Percentiles rank a stretch among this genome's conserved stretches.
These are phyloP conservation scores for Solanum chaucha DNA, from an alignment of 257 asterid genomes.

Conservation along the genomic window DNA sequence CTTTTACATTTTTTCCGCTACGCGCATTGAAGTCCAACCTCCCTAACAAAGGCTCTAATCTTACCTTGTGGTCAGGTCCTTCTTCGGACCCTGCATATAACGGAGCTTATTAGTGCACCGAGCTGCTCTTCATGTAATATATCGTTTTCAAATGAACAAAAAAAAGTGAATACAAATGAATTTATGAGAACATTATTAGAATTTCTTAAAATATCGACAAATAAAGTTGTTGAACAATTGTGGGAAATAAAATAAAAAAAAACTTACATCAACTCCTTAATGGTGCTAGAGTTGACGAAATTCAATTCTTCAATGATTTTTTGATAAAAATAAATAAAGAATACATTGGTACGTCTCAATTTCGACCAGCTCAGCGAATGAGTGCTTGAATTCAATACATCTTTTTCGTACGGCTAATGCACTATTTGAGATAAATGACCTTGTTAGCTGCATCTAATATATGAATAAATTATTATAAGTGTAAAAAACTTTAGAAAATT, in stretches of 20 bases:
- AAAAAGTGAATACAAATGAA: neutral
- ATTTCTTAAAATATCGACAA: no score
- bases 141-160: neutral
- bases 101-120: neutral
- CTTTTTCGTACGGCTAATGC: neutral
- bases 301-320: neutral
- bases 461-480: neutral
- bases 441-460: neutral
- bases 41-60: no score
- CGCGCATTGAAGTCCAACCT: no score
- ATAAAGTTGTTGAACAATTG: no score
- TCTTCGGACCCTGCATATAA: no score
- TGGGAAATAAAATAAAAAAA: neutral
- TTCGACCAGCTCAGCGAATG: neutral
- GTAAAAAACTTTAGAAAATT: neutral
- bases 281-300: neutral
- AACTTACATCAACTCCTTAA: neutral
- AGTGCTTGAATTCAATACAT: neutral
- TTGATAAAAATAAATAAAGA: no score
- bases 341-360: rapidly evolving
- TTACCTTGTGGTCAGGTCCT: neutral
- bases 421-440: neutral
- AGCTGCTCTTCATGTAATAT: neutral
- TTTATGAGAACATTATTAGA: neutral
- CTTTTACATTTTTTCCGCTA: no score